These are phyloP conservation scores for Ramaria rubella DNA, from an alignment of 768 basidiomycete species.

Conservation along the genomic window DNA sequence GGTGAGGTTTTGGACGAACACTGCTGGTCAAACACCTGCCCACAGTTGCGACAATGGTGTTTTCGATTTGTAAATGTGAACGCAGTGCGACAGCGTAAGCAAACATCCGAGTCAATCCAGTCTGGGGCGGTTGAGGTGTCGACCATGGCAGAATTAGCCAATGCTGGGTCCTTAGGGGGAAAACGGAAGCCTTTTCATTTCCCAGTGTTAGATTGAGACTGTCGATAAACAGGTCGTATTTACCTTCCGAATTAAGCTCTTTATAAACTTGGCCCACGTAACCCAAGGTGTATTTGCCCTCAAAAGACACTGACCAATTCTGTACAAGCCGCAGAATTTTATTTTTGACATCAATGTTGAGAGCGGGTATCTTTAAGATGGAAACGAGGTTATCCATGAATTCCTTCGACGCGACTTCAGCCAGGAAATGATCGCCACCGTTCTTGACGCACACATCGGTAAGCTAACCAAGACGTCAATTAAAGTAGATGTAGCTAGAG, in stretches of 20 bases:
- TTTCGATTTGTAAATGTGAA: constrained; percentile 96
- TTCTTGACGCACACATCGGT: constrained; percentile 95
- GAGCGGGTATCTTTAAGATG: constrained; percentile 67
- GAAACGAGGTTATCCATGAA: constrained; percentile 92
- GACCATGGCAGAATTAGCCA: constrained; percentile 76
- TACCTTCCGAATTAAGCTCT: constrained; percentile 68
- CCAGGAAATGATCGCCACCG: constrained; percentile 86
- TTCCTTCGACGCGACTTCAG: constrained; percentile 79
- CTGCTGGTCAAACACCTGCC: constrained; percentile 89
- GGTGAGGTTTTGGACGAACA: constrained; percentile 83
- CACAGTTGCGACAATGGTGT: constrained; percentile 98
- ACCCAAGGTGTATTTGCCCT: constrained; percentile 63
- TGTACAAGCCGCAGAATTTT: constrained; percentile 77
- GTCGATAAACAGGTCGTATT: constrained; percentile 14
- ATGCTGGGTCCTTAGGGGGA: constrained; percentile 68
- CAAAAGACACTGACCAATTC: constrained; percentile 89
- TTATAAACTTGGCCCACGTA: constrained; percentile 82
- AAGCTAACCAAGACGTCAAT: constrained; percentile 40
- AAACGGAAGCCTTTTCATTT: constrained; percentile 76
- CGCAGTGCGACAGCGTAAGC: constrained; percentile 82
- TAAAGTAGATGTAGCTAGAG: constrained; percentile 2
- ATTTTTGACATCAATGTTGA: constrained; percentile 79
- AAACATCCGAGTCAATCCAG: constrained; percentile 96
- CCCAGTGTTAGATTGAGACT: background rate
- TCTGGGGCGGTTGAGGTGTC: constrained; percentile 90